These are phyloP conservation scores for Bipolaris victoriae DNA, from an alignment of 2,329 filamentous ascomycete species.

Conservation along the genomic window DNA sequence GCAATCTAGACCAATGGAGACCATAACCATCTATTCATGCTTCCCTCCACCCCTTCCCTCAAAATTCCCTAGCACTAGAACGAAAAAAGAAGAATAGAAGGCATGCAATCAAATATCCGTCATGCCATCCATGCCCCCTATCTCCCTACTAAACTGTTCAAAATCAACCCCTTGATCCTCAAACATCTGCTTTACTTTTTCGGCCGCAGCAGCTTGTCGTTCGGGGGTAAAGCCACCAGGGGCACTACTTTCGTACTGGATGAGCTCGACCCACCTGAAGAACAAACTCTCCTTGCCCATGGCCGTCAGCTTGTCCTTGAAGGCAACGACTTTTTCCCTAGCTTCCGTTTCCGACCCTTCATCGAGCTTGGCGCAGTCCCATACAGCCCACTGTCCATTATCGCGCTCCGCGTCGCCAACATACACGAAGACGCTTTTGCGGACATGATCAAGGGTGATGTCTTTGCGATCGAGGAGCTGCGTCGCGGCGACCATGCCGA, in stretches of 20 bases:
- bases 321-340: slow-evolving; percentile 76
- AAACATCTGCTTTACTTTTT: slow-evolving; percentile 78
- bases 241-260: slow-evolving; percentile 82
- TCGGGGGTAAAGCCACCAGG: slow-evolving; percentile 80
- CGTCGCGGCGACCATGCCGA: slow-evolving; percentile 76
- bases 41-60: not conserved
- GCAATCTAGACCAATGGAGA: not conserved
- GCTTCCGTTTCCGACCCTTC: slow-evolving; percentile 64
- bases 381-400: slow-evolving; percentile 72
- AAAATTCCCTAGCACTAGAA: not conserved
- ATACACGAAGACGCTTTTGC: slow-evolving; percentile 64
- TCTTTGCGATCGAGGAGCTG: slow-evolving; percentile 69
- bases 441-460: slow-evolving; percentile 69
- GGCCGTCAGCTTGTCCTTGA: slow-evolving; percentile 74
- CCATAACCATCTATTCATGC: not conserved
- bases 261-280: slow-evolving; percentile 89
- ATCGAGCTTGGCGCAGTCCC: slow-evolving; percentile 64
- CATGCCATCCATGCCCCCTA: slow-evolving; percentile 63
- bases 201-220: slow-evolving; percentile 72
- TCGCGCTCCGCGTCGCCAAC: slow-evolving; percentile 33
- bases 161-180: slow-evolving; percentile 79
- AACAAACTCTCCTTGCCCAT: slow-evolving; percentile 89
- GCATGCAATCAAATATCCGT: not conserved
- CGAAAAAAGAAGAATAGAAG: too few species aligned
- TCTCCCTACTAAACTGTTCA: slow-evolving; percentile 76